Percentiles rank a stretch among this genome's conserved stretches.
Evolutionary conservation across 768 basidiomycete genomes (phyloP).

Genomic region (Chalciporus sphaerocephalus): DNA sequence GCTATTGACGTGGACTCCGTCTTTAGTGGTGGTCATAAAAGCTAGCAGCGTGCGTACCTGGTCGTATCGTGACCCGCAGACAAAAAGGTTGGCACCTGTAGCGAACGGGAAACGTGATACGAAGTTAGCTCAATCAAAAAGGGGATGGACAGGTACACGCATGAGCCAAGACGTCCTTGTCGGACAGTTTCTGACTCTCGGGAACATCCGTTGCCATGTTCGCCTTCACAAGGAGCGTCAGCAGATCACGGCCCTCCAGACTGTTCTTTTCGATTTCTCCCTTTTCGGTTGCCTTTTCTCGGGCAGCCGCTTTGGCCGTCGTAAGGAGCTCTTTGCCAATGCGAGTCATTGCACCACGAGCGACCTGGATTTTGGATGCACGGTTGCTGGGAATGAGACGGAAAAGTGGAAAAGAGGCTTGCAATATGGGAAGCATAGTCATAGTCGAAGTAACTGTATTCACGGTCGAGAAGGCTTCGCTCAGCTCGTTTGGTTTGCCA

Average conservation of each 20-base stretch:
- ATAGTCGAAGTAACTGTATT: conserved; percentile 12
- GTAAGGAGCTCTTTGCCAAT: conserved; percentile 49
- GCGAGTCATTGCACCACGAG: conserved; percentile 41
- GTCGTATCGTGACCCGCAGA: too few species aligned
- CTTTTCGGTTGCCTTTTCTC: too few species aligned
- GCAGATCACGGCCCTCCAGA: too few species aligned
- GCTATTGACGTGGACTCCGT: too few species aligned
- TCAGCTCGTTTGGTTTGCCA: conserved; percentile 28
- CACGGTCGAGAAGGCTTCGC: conserved; percentile 32
- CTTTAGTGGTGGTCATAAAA: too few species aligned
- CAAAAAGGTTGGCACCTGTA: too few species aligned
- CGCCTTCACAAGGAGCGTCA: too few species aligned
- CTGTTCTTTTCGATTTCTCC: too few species aligned
- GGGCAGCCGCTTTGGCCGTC: conserved; percentile 46
- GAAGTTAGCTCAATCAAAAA: too few species aligned
- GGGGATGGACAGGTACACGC: conserved; percentile 49
- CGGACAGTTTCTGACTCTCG: conserved; percentile 52
- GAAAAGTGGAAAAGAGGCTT: conserved; percentile 34
- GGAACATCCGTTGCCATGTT: too few species aligned
- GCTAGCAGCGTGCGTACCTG: too few species aligned
- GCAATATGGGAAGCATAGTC: conserved; percentile 29
- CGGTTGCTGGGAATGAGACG: conserved; percentile 29
- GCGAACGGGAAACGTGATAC: conserved; percentile 54
- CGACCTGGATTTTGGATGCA: conserved; percentile 18
- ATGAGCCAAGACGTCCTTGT: conserved; percentile 60